Percentiles rank a stretch among this genome's conserved stretches.
phyloP scores from a whole-genome alignment of 1,139 yeast species.

The Lodderomyces elongisporus region DNA sequence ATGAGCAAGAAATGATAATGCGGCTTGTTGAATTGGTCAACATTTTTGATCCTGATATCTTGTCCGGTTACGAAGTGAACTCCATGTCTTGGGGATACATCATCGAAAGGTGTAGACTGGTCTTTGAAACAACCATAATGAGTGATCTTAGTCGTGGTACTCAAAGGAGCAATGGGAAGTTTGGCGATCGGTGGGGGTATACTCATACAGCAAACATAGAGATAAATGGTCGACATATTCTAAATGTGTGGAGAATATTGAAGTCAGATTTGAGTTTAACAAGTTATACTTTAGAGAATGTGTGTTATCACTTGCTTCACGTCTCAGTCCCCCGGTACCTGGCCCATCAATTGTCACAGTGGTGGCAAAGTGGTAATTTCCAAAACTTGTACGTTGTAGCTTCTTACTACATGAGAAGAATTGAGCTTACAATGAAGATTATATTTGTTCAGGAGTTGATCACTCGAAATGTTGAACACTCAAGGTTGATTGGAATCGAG shows the following conservation, averaged over 20 bases:
- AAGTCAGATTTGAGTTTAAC: constrained; percentile 58
- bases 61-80: constrained; percentile 83
- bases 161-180: constrained; percentile 44
- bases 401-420: constrained; percentile 48
- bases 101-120: constrained; percentile 53
- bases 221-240: constrained; percentile 73
- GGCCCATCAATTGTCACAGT: constrained; percentile 43
- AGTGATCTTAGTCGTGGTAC: constrained; percentile 41
- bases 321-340: constrained; percentile 61
- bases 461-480: constrained; percentile 72
- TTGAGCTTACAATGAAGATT: constrained; percentile 44
- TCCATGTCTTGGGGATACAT: constrained; percentile 86
- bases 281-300: constrained; percentile 73
- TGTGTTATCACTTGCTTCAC: constrained; percentile 63
- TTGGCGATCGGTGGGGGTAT: constrained; percentile 77
- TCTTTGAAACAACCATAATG: constrained; percentile 50
- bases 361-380: constrained; percentile 35
- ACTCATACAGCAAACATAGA: constrained; percentile 67
- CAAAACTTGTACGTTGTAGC: constrained; percentile 35
- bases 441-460: constrained; percentile 63
- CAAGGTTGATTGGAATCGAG: constrained; percentile 83
- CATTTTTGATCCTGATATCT: constrained; percentile 75
- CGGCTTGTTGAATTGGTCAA: constrained; percentile 54
- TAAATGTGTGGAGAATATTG: constrained; percentile 80
- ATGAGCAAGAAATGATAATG: constrained; percentile 55